Conservation (phyloP, 495 filamentous ascomycete genomes). For the Daldinia bambusicola region DNA sequence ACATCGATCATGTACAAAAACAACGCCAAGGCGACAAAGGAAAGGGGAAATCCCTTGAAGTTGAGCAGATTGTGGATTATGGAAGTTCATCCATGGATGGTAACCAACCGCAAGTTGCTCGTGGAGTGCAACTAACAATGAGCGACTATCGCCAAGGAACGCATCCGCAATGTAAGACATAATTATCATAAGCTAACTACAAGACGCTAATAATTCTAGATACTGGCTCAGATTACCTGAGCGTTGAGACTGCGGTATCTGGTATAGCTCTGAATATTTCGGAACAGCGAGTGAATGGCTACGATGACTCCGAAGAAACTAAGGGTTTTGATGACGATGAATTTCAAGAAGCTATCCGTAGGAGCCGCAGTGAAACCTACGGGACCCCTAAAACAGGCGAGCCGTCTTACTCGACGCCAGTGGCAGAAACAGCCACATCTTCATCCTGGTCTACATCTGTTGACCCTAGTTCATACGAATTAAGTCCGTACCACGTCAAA, state of each 20-base stretch:
- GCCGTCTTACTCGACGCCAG: slow-evolving; percentile 35
- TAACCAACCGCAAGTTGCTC: slow-evolving; percentile 7
- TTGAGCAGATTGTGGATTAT: slow-evolving; percentile 26
- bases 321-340: slow-evolving; percentile 26
- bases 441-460: slow-evolving; percentile 28
- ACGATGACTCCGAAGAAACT: slow-evolving; percentile 22
- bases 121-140: neutral
- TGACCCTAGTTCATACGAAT: slow-evolving; percentile 39
- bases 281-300: slow-evolving; percentile 23
- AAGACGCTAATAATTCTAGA: slow-evolving; percentile 30
- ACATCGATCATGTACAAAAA: slow-evolving; percentile 29
- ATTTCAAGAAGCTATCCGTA: slow-evolving; percentile 39
- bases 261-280: slow-evolving; percentile 4
- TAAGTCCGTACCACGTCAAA: slow-evolving; percentile 27
- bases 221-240: slow-evolving; percentile 21
- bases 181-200: neutral
- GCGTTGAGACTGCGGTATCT: slow-evolving; percentile 5
- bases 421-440: slow-evolving; percentile 28
- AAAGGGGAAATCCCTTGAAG: slow-evolving; percentile 36
- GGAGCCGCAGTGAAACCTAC: slow-evolving; percentile 34
- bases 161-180: slow-evolving; percentile 31
- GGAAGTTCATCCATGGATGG: slow-evolving; percentile 15
- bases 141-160: slow-evolving; percentile 31
- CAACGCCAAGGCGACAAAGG: slow-evolving; percentile 39
- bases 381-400: slow-evolving; percentile 29